Conservation (phyloP, 257 asterid genomes). For the Solanum neorickii region DNA sequence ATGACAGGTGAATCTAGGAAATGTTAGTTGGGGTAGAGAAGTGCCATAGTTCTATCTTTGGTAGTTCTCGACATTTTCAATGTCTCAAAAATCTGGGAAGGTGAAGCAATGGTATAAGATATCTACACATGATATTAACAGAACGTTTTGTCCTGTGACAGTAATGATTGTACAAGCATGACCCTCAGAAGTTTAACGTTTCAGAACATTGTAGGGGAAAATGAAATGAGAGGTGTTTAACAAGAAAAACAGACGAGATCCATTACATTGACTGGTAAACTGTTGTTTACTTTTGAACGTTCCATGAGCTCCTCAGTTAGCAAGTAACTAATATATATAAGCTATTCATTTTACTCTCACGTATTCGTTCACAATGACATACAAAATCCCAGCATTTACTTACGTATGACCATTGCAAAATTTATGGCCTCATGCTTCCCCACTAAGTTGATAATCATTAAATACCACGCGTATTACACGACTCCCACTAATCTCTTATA, state of each 20-base stretch:
- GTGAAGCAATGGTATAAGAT: background rate
- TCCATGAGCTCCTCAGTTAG: background rate
- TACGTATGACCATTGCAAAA: background rate
- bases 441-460: background rate
- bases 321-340: background rate
- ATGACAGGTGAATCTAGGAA: background rate
- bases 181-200: background rate
- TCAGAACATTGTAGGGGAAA: background rate
- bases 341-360: background rate
- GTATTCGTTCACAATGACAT: background rate
- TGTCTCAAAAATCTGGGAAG: background rate
- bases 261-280: background rate
- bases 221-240: background rate
- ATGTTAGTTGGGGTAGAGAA: background rate
- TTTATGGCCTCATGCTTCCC: background rate
- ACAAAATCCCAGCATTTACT: background rate
- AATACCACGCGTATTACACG: background rate
- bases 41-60: background rate
- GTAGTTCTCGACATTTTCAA: background rate
- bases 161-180: background rate
- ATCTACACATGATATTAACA: background rate
- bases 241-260: background rate
- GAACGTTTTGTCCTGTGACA: background rate
- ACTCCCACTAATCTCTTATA: background rate
- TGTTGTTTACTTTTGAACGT: background rate